Percentiles rank a stretch among this genome's conserved stretches.
Evolutionary conservation across 116 monocot species (phyloP).

Genomic region (Dioscorea cayenensis): DNA sequence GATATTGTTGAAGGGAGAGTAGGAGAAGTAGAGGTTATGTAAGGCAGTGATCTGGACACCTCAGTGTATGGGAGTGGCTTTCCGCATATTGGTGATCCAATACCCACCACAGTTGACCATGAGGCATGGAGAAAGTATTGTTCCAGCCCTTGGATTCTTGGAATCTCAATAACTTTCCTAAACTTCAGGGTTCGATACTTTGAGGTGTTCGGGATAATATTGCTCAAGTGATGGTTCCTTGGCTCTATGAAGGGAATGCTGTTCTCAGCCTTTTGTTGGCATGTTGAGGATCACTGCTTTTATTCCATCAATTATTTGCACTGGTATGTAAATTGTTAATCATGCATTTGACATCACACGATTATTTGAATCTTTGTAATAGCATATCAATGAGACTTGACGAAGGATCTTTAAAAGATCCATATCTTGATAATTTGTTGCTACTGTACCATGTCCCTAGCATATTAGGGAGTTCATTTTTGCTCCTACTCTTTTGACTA

Average conservation of each 20-base stretch:
- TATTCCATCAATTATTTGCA: constrained; percentile 89
- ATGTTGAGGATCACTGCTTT: constrained; percentile 88
- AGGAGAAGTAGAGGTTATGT: constrained; percentile 78
- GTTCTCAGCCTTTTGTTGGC: constrained; percentile 91
- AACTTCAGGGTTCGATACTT: constrained; percentile 74
- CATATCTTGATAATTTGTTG: no score
- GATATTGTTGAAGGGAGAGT: constrained; percentile 75
- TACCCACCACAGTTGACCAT: constrained; percentile 23
- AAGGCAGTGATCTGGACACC: constrained; percentile 80
- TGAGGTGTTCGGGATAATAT: constrained; percentile 57
- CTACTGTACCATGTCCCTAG: no score
- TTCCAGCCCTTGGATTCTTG: constrained; percentile 62
- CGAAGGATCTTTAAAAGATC: no score
- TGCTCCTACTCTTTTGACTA: no score
- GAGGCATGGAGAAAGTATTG: constrained; percentile 46
- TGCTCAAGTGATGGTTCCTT: constrained; percentile 88
- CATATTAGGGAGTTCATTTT: no score
- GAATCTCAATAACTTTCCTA: constrained; percentile 86
- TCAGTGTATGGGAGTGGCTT: constrained; percentile 67
- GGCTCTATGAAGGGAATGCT: constrained; percentile 85
- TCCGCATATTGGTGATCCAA: constrained; percentile 28
- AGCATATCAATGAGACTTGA: no score
- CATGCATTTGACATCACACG: neutral
- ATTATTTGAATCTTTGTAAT: neutral
- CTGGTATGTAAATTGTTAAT: constrained; percentile 41